Base-by-base conservation (phyloP, 345 rosid genomes). In the Salix koriyanagi region DNA sequence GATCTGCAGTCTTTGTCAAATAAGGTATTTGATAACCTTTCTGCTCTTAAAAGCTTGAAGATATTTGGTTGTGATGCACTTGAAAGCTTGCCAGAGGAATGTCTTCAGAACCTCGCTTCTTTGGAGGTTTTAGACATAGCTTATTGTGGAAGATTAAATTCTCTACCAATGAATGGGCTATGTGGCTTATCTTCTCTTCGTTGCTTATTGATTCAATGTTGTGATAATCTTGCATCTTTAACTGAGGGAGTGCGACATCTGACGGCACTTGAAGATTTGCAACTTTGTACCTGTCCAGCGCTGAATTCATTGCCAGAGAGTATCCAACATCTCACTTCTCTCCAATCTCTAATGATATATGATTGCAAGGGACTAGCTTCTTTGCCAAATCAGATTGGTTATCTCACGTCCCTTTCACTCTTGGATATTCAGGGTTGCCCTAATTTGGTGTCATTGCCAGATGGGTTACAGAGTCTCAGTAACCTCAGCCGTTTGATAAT, bases 191-290 rank as follows among this genome's bases (percentile, higher is more conserved):
- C 76, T 21, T 73, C 69, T 13, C 76, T 73, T 37, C 18, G 39
- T 0, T 0, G 2, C 0, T 41, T 73, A 28, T 1, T 0, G 0
- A 14, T 73, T 41, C 0, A 1, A 0, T 0, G 0, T 1, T 73
- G 69, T 26, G 4, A 4, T 15, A 25, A 9, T 16, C 5, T 73
- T 2, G 2, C 26, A 2, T 25, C 41, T 62, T 3, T 61, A 26
- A 26, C 76, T 1, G 56, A 73, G 9, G 69, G 69, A 26, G 6
- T 73, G 68, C n/a, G 4, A 18, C 4, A 48, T 28, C 4, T 70
- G 73, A 70, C 39, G 0, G 15, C 46, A 2, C 74, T 71, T 3
- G 46, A 52, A 11, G 0, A 71, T 71, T 21, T 52, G 61, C 0
- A 0, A 0, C 3, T 70, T 1, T 0, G 0, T 10, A 12, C 5